These are phyloP conservation scores for Aspergillus sp. DNA, from an alignment of 2,329 filamentous ascomycete genomes.

Conservation along the genomic window DNA sequence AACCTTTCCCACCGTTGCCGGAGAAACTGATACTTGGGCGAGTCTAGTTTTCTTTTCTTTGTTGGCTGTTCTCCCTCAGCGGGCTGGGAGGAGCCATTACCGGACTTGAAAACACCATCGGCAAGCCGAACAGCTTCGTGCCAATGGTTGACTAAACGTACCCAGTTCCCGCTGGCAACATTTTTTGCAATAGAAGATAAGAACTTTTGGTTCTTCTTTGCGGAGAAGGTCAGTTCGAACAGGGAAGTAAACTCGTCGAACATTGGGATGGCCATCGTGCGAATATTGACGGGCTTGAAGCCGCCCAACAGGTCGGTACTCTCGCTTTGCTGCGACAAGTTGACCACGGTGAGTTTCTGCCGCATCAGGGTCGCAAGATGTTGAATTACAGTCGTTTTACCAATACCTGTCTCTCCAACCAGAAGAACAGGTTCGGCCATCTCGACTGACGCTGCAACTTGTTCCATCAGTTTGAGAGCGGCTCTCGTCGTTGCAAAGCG, in stretches of 20 bases:
- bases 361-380: conserved; percentile 84
- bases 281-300: conserved; percentile 92
- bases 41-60: conserved; percentile 72
- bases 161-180: conserved; percentile 83
- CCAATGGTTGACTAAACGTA: conserved; percentile 83
- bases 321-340: conserved; percentile 97
- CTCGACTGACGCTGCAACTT: conserved; percentile 80
- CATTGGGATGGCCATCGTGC: conserved; percentile 83
- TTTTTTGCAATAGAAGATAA: conserved; percentile 79
- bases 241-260: conserved; percentile 93
- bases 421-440: conserved; percentile 87
- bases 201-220: conserved; percentile 85
- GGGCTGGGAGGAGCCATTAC: conserved; percentile 53
- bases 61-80: conserved; percentile 61
- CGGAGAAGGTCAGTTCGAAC: conserved; percentile 84
- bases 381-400: conserved; percentile 95
- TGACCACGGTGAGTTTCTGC: conserved; percentile 87
- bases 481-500: conserved; percentile 87
- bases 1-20: conserved; percentile 82
- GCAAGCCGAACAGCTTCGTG: conserved; percentile 89
- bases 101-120: conserved; percentile 63
- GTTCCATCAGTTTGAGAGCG: conserved; percentile 82
- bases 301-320: conserved; percentile 93
- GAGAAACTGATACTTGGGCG: conserved; percentile 56
- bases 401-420: conserved; percentile 98